Percentiles rank a stretch among this genome's conserved stretches.
Evolutionary conservation across 176 grass and related monocot species (phyloP).

Genomic region (Oryza coarctata): DNA sequence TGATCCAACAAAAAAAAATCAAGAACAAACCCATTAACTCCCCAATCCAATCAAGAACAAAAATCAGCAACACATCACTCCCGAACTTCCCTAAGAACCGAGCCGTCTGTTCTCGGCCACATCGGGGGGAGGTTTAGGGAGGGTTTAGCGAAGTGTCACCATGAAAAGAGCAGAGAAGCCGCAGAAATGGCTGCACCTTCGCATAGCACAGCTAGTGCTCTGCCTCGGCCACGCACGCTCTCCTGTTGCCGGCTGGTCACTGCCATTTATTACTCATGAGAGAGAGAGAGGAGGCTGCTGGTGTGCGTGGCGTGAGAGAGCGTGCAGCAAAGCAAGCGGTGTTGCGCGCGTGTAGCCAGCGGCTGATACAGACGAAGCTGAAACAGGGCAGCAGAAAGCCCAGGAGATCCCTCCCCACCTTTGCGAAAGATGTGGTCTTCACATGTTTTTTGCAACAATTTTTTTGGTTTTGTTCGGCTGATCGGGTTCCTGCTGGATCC

Average conservation of each 20-base stretch:
- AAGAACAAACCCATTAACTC: slow-evolving; percentile 6
- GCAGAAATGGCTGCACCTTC: neutral
- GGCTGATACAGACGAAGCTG: slow-evolving; percentile 24
- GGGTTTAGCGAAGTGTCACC: slow-evolving; percentile 36
- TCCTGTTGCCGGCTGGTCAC: slow-evolving; percentile 19
- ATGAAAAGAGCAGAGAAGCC: slow-evolving; percentile 17
- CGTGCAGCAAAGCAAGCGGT: neutral
- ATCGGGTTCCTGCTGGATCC: neutral
- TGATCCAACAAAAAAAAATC: neutral
- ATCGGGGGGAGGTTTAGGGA: slow-evolving; percentile 27
- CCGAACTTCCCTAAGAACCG: neutral
- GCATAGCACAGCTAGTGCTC: slow-evolving; percentile 10
- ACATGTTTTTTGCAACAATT: neutral
- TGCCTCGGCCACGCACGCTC: slow-evolving; percentile 14
- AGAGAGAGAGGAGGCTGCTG: neutral
- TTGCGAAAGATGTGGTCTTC: slow-evolving; percentile 19
- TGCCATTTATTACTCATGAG: slow-evolving; percentile 49
- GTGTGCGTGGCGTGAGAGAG: neutral
- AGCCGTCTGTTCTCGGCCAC: neutral
- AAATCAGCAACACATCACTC: neutral
- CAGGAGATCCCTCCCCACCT: slow-evolving; percentile 35
- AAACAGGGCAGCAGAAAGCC: slow-evolving; percentile 44
- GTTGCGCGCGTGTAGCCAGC: slow-evolving; percentile 20
- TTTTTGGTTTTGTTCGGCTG: neutral
- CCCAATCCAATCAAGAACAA: neutral